A percentile compares a stretch with the other conserved stretches of the same genome.
Conservation (phyloP, 2,329 filamentous ascomycete species). For the Botrytis fabae region DNA sequence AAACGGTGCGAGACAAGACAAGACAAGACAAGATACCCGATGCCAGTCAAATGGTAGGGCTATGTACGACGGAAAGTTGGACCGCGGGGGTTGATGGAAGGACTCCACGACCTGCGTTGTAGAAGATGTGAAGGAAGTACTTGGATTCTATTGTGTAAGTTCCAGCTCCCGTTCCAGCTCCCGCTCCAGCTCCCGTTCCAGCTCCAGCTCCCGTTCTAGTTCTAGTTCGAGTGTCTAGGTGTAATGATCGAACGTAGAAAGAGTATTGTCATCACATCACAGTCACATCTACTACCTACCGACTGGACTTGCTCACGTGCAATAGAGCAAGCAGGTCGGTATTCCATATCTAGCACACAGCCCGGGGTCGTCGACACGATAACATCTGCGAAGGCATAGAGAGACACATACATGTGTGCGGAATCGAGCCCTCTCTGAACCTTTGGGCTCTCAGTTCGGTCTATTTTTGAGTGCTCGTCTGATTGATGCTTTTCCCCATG, state of each 20-base stretch:
- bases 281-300: too few species aligned
- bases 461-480: not conserved
- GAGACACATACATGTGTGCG: too few species aligned
- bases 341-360: not conserved
- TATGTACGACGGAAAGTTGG: not conserved
- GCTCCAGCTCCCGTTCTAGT: too few species aligned
- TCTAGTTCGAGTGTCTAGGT: too few species aligned
- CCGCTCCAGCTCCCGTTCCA: too few species aligned
- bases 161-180: too few species aligned
- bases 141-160: not conserved
- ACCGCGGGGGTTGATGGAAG: not conserved
- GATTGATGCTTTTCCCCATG: not conserved
- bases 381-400: not conserved
- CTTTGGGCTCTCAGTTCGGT: not conserved
- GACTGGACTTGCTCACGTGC: not conserved
- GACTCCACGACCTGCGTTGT: not conserved
- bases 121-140: too few species aligned
- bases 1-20: slow-evolving; percentile 1
- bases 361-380: too few species aligned
- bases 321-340: too few species aligned
- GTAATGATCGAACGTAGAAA: too few species aligned
- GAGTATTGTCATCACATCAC: too few species aligned
- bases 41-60: not conserved
- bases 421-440: not conserved
- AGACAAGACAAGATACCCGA: not conserved